Evolutionary conservation across 257 asterid genomes (phyloP), one percentile per base, ranked within the genome.

Genomic region (Rhazya stricta): DNA sequence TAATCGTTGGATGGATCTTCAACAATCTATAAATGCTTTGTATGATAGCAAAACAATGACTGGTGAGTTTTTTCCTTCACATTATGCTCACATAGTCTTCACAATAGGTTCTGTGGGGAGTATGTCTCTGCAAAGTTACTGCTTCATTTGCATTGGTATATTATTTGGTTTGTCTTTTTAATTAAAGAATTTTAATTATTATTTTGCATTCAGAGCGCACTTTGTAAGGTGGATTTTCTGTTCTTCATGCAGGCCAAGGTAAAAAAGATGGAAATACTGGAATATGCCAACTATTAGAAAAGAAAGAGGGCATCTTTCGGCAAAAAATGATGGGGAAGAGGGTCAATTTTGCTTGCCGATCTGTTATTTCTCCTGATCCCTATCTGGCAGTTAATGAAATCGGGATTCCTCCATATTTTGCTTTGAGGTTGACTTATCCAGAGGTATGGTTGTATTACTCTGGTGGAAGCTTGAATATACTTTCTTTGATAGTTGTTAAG

Each of bases 271-370:
- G 39, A 50, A 66, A 80, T 82, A 65, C 85, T 45, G 99, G 99
- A 77, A 88, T 89, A 83, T 87, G 95, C 74, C 99, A 92, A 88
- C 72, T 82, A 75, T 86, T 94, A 71, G 99, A 94, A 78, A 94
- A 94, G 91, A 94, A 94, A 83, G 98, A 92, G 76, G 99, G 98
- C 73, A 81, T 92, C 75, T 94, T 94, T 81, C 99, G 99, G 75
- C 99, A 94, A 83, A 94, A 92, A 83, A 94, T 94, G 99, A 94
- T 94, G 99, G 98, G 99, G 23, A 94, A 94, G 85, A 89, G 99
- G 84, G 99, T 92, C 68, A 94, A 94, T 81, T 92, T 76, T 85
- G 96, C 97, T 79, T 92, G 98, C 81, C 94, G 99, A 68, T 91
- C 99, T 76, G 99, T 94, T 78, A 94, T 94, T 79, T 94, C 99